Percentiles rank a stretch among this genome's conserved stretches.
phyloP scores from a whole-genome alignment of 176 grass and related monocot genomes.

The Saccharum spontaneum region DNA sequence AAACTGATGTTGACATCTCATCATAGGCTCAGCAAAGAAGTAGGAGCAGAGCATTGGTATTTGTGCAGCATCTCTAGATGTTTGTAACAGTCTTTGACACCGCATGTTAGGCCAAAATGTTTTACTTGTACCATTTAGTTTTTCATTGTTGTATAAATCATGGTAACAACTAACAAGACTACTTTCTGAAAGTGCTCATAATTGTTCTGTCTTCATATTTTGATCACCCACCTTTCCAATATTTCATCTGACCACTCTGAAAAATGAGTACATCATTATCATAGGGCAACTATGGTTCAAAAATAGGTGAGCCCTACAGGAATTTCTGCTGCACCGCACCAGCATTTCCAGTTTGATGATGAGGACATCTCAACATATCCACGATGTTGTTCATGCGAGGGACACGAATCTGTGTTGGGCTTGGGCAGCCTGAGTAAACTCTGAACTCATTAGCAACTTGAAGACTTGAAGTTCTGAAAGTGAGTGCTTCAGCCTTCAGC shows the following conservation, averaged over 20 bases:
- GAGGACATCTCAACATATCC: background rate
- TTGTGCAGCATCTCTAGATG: slow-evolving; percentile 4
- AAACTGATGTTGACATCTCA: slow-evolving; percentile 19
- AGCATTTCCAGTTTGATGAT: slow-evolving; percentile 1
- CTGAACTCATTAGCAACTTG: slow-evolving; percentile 2
- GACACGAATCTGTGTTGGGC: background rate
- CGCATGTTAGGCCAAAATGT: background rate
- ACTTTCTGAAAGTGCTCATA: background rate
- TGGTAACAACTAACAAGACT: background rate
- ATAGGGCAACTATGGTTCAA: background rate
- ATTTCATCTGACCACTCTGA: background rate
- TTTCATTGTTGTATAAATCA: slow-evolving; percentile 16
- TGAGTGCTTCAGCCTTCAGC: background rate
- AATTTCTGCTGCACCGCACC: background rate
- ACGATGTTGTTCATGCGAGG: background rate
- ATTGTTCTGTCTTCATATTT: background rate
- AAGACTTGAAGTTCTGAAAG: slow-evolving; percentile 16
- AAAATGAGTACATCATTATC: background rate
- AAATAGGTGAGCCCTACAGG: background rate
- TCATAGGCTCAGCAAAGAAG: background rate
- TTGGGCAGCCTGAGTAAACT: background rate
- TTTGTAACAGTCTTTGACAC: background rate
- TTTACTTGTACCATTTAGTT: background rate
- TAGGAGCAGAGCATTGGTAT: slow-evolving; percentile 3
- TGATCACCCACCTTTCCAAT: background rate